These are phyloP conservation scores for Coniochaeta hoffmannii DNA, from an alignment of 2,329 filamentous ascomycete species.

Conservation along the genomic window DNA sequence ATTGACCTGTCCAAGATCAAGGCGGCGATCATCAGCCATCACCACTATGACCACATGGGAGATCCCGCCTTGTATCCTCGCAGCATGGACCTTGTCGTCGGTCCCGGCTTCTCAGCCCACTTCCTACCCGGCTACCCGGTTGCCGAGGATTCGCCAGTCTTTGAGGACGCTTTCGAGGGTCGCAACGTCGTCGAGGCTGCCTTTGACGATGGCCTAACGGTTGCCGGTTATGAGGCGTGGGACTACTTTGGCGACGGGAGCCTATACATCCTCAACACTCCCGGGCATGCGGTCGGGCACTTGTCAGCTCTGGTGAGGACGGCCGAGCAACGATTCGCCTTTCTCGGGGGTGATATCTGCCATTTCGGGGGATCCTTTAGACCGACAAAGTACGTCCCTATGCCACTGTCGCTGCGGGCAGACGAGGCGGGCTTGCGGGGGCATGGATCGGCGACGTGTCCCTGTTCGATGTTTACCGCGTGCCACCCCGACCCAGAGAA, in stretches of 20 bases:
- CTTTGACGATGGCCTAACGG: constrained; percentile 14
- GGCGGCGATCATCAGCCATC: constrained; percentile 24
- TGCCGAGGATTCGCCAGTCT: constrained; percentile 18
- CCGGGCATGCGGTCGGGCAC: constrained; percentile 16
- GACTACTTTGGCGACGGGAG: constrained; percentile 18
- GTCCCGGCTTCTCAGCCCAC: constrained; percentile 34
- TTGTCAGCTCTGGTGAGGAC: constrained; percentile 3
- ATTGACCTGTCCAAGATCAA: constrained; percentile 10
- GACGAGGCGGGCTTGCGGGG: neutral
- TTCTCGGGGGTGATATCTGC: constrained; percentile 3
- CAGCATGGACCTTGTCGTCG: constrained; percentile 35
- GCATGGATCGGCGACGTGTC: neutral
- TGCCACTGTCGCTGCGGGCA: neutral
- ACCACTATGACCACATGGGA: constrained; percentile 42
- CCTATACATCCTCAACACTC: constrained; percentile 15
- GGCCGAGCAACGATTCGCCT: neutral
- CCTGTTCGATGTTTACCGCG: neutral
- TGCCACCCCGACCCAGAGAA: neutral
- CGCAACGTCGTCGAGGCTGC: constrained; percentile 14
- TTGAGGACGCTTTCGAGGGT: constrained; percentile 21
- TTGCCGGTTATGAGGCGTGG: constrained; percentile 19
- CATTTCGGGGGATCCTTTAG: neutral
- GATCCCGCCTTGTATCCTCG: constrained; percentile 33
- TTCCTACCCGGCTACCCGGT: constrained; percentile 36
- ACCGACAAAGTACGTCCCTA: neutral